Percentiles rank a stretch among this genome's conserved stretches.
Conservation (phyloP, 2,329 filamentous ascomycete genomes). For the Hypoxylon sp. region DNA sequence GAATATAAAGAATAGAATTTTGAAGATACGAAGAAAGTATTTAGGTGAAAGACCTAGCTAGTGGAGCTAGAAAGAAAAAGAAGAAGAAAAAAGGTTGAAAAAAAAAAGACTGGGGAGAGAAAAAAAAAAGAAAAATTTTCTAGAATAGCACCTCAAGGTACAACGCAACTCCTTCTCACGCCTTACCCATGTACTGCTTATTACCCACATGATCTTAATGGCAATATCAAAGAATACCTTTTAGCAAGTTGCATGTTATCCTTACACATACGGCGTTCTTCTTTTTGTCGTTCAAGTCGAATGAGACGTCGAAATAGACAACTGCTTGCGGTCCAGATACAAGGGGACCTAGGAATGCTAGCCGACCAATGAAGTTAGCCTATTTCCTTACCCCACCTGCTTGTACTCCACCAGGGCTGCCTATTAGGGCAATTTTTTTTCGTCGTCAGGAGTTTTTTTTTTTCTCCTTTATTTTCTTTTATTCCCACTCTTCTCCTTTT, state of each 20-base stretch:
- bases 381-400: slow-evolving; percentile 5
- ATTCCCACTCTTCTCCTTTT: no score
- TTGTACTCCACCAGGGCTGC: slow-evolving; percentile 19
- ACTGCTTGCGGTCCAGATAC: slow-evolving; percentile 39
- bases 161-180: slow-evolving; percentile 17
- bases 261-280: slow-evolving; percentile 11
- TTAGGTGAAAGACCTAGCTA: background rate
- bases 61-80: slow-evolving; percentile 11
- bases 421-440: slow-evolving; percentile 26
- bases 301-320: slow-evolving; percentile 20
- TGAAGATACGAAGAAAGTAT: background rate
- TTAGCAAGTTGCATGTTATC: background rate
- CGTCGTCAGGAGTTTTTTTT: background rate
- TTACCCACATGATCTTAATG: background rate
- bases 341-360: slow-evolving; percentile 14
- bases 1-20: background rate
- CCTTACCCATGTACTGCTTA: background rate
- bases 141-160: slow-evolving; percentile 27
- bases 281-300: slow-evolving; percentile 28
- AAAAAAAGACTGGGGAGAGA: slow-evolving; percentile 25
- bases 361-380: slow-evolving; percentile 32
- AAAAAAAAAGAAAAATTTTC: slow-evolving; percentile 23
- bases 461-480: background rate
- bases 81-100: slow-evolving; percentile 8
- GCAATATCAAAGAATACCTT: slow-evolving; percentile 16